phyloP scores from a whole-genome alignment of 2,329 filamentous ascomycete genomes.

The Rhexocercosporidium sp. region DNA sequence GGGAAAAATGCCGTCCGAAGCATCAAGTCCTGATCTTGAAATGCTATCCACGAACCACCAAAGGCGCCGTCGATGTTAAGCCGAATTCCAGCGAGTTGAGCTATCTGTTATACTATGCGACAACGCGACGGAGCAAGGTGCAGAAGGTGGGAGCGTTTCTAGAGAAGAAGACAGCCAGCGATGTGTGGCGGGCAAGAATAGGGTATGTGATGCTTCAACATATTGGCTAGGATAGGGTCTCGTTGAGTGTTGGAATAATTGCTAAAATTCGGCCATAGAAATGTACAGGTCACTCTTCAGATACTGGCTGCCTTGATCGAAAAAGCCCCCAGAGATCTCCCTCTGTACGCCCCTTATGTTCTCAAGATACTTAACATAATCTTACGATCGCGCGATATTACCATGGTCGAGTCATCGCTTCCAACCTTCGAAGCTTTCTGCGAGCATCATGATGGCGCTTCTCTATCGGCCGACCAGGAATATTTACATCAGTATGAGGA shows the following conservation, averaged over 20 bases:
- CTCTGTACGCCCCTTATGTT: conserved; percentile 84
- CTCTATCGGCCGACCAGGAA: conserved; percentile 82
- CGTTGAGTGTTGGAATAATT: background rate
- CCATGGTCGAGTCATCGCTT: conserved; percentile 89
- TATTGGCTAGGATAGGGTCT: background rate
- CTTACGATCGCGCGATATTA: conserved; percentile 84
- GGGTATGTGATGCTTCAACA: conserved; percentile 62
- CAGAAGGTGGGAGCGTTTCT: conserved; percentile 95
- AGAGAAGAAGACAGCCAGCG: conserved; percentile 89
- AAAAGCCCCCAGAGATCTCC: conserved; percentile 87
- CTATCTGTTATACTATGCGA: conserved; percentile 96
- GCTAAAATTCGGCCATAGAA: conserved; percentile 56
- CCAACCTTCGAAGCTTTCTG: conserved; percentile 89
- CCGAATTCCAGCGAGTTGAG: conserved; percentile 96
- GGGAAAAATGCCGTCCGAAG: conserved; percentile 81
- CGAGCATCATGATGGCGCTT: conserved; percentile 83
- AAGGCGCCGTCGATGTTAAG: conserved; percentile 90
- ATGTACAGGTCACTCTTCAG: conserved; percentile 92
- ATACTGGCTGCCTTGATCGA: conserved; percentile 92
- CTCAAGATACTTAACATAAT: conserved; percentile 85
- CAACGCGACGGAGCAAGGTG: conserved; percentile 91
- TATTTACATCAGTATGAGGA: conserved; percentile 84
- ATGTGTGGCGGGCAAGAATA: conserved; percentile 87
- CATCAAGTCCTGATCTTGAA: conserved; percentile 96
- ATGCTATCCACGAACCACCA: conserved; percentile 92